phyloP scores from a whole-genome alignment of 2,329 filamentous ascomycete species.

The Fusarium hainanense region DNA sequence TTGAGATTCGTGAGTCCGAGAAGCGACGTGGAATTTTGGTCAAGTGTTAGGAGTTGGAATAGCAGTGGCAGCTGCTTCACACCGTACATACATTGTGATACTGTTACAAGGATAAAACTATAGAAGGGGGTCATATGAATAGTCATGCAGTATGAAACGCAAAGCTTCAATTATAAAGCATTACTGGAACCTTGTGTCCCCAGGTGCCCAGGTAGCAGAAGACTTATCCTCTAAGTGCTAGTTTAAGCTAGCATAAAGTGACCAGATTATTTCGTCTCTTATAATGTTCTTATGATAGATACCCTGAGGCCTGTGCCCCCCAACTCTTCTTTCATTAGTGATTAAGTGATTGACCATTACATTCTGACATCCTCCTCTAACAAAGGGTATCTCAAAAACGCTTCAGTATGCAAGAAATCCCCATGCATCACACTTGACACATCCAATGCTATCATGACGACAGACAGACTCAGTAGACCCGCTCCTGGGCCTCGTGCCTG shows the following conservation, averaged over 20 bases:
- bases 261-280: no score
- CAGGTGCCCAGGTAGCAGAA: not conserved
- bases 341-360: constrained; percentile 17
- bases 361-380: not conserved
- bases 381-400: constrained; percentile 22
- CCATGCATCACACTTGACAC: not conserved
- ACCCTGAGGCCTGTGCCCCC: not conserved
- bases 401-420: constrained; percentile 5
- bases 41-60: constrained; percentile 71
- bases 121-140: constrained; percentile 4
- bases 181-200: not conserved
- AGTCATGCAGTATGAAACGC: constrained; percentile 12
- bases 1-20: constrained; percentile 90
- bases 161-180: not conserved
- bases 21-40: constrained; percentile 82
- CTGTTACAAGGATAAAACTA: constrained; percentile 14
- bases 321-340: constrained; percentile 6
- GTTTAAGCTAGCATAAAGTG: no score
- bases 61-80: not conserved
- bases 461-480: constrained; percentile 22
- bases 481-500: constrained; percentile 32
- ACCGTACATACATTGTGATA: constrained; percentile 32
- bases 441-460: not conserved
- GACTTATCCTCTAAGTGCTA: no score
- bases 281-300: no score